A percentile compares a stretch with the other conserved stretches of the same genome.
Conservation (phyloP, 768 basidiomycete species). For the Ephemerocybe angulata region DNA sequence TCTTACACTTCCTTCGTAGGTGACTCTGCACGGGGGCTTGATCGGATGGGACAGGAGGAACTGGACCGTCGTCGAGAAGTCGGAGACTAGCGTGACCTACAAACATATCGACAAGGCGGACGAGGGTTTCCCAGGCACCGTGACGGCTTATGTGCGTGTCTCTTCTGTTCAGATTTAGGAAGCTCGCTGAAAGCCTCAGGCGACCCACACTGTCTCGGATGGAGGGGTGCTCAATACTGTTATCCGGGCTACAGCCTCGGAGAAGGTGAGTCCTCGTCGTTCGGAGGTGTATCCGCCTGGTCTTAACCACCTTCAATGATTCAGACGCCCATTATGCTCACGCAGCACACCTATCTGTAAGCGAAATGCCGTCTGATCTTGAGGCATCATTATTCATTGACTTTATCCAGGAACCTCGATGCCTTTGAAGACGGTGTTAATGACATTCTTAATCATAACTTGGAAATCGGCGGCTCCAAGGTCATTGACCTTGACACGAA, state of each 20-base stretch:
- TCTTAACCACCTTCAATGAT: neutral
- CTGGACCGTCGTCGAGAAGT: constrained; percentile 46
- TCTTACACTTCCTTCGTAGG: constrained; percentile 22
- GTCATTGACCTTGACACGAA: constrained; percentile 39
- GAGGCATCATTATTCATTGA: neutral
- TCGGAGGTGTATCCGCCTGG: too few species aligned
- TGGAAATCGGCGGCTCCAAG: constrained; percentile 25
- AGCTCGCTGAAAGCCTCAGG: constrained; percentile 23
- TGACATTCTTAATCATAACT: constrained; percentile 32
- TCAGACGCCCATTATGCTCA: constrained; percentile 55
- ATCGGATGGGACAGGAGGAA: constrained; percentile 55
- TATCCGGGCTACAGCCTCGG: constrained; percentile 43
- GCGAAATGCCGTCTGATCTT: neutral
- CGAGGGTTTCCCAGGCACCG: constrained; percentile 53
- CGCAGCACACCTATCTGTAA: constrained; percentile 53
- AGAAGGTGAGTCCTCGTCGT: constrained; percentile 27
- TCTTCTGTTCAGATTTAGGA: neutral
- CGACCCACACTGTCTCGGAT: constrained; percentile 44
- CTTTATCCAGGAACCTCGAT: constrained; percentile 42
- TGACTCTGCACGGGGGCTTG: constrained; percentile 55
- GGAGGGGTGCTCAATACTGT: constrained; percentile 40
- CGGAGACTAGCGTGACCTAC: constrained; percentile 48
- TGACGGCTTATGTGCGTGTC: constrained; percentile 36
- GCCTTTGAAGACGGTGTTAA: constrained; percentile 42
- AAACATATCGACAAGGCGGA: constrained; percentile 48